Evolutionary conservation across 2,329 filamentous ascomycete genomes (phyloP).

Genomic region (Thyridium curvatum): DNA sequence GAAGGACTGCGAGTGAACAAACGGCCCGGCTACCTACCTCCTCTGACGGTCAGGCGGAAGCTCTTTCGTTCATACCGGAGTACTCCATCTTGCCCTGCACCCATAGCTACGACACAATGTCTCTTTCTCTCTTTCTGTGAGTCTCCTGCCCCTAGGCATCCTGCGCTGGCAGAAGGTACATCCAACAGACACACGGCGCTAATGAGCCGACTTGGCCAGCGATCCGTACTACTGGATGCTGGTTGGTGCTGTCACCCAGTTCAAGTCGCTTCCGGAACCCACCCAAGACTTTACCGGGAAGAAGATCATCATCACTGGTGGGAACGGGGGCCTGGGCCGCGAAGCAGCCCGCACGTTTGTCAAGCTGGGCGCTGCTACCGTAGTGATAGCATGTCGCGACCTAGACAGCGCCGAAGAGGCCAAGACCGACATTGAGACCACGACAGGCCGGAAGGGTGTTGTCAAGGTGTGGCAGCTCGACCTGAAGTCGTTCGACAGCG

Average conservation of each 20-base stretch:
- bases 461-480: conserved; percentile 46
- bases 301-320: conserved; percentile 29
- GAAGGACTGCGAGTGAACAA: no score
- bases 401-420: conserved; percentile 29
- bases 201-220: no score
- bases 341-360: conserved; percentile 30
- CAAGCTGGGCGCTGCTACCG: conserved; percentile 24
- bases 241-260: conserved; percentile 4
- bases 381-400: conserved; percentile 31
- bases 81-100: no score
- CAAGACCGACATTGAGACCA: conserved; percentile 24
- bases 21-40: no score
- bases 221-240: background rate
- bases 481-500: conserved; percentile 36
- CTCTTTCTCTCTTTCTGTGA: no score
- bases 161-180: no score
- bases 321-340: conserved; percentile 29
- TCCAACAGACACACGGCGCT: no score
- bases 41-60: no score
- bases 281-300: conserved; percentile 13
- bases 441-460: conserved; percentile 6
- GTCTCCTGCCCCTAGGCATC: no score
- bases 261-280: conserved; percentile 13
- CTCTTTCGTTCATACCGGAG: no score
- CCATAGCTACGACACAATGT: no score